Conservation (phyloP, 352 stramenopile genomes). For the Blastocystis sp. region DNA sequence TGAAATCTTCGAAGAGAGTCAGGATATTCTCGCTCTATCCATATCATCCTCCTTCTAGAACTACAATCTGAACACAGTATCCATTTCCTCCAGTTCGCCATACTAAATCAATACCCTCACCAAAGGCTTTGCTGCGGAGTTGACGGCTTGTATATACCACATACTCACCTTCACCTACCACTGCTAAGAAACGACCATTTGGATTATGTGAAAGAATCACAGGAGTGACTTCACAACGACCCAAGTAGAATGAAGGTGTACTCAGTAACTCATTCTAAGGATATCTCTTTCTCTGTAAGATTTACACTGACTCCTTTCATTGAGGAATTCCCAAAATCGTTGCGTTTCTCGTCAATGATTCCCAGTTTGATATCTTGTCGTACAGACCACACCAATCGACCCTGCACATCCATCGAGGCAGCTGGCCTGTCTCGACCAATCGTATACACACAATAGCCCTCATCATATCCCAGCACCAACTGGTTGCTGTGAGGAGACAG, state of each 20-base stretch:
- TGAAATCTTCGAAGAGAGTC: conserved; percentile 97
- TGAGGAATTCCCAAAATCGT: not conserved
- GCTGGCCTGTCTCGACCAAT: conserved; percentile 91
- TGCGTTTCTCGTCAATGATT: not conserved
- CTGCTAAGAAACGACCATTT: conserved; percentile 93
- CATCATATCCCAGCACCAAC: conserved; percentile 70
- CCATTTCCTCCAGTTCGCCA: conserved; percentile 89
- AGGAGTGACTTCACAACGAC: conserved; percentile 91
- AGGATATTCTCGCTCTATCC: conserved; percentile 86
- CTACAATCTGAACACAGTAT: conserved; percentile 69
- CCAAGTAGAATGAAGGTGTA: conserved; percentile 72
- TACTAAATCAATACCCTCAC: conserved; percentile 90
- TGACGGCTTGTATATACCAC: conserved; percentile 98
- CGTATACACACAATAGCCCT: conserved; percentile 88
- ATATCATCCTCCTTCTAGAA: too few species aligned
- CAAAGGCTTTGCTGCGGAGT: conserved; percentile 82
- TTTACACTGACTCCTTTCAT: conserved; percentile 6
- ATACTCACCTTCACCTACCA: conserved; percentile 98
- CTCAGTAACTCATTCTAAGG: not conserved
- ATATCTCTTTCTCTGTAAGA: conserved; percentile 13
- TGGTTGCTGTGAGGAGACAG: conserved; percentile 18
- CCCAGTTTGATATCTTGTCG: conserved; percentile 86
- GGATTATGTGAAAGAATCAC: conserved; percentile 94
- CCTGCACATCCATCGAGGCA: conserved; percentile 88
- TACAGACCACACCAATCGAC: conserved; percentile 92